Base-by-base conservation (phyloP, 148 eudicot genomes). In the Beta vulgaris region DNA sequence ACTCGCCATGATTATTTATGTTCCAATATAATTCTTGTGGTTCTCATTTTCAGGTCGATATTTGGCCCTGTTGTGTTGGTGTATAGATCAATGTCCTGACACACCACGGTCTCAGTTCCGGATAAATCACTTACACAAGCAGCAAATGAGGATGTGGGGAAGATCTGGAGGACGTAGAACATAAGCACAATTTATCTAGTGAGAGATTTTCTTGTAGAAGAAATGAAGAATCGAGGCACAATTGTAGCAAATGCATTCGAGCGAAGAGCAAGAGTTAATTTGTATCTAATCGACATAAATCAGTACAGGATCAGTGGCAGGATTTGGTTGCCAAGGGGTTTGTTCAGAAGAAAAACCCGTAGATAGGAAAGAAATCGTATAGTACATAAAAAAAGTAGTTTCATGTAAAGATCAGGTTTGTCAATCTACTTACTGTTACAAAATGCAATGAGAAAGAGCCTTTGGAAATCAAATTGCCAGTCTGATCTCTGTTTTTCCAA, bases 401-500 rank as follows among this genome's bases (percentile, higher is more conserved):
- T 77, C 78, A 35, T 77, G 80, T 77, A 77, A 77, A 77, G 75
- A 49, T 62, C 35, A 71, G 48, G 46, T 32, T 25, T 46, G 26
- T 70, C 69, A 34, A 36, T 77, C 14, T 35, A 44, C 48, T 40
- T 14, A 60, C 39, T 69, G 53, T 40, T 59, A 34, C 9, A 14
- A 69, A n/a, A 37, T 28, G 66, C 54, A 68, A 76, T 68, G 35
- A 76, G 37, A 68, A 57, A 42, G 40, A 32, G 10, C 12, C 42
- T 53, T 31, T 25, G 55, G 18, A 39, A 46, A 10, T 15, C 21
- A 36, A 64, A 6, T 37, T 37, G 14, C 68, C 37, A 16, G 4
- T 37, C 26, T 35, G 40, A 21, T 35, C 18, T 19, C 12, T 35
- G 12, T 62, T 18, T 35, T 35, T 35, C 18, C n/a, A n/a, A n/a